phyloP scores from a whole-genome alignment of 202 grass and related monocot species.

The Eragrostis tef region DNA sequence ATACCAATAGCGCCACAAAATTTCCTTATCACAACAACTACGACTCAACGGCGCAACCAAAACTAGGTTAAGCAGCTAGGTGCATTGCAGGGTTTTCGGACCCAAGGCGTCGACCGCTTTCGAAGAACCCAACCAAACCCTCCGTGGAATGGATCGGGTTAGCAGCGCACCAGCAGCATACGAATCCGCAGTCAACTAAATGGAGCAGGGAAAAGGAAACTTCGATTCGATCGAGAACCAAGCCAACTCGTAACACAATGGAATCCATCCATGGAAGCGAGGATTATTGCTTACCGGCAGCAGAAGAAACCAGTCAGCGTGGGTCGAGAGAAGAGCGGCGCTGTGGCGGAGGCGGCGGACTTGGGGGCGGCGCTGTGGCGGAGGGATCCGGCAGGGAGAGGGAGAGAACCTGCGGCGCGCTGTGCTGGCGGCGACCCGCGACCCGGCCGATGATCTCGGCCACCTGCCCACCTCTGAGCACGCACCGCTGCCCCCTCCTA shows the following conservation, averaged over 20 bases:
- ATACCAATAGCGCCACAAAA: background rate
- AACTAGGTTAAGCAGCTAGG: conserved; percentile 9
- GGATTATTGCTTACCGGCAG: conserved; percentile 20
- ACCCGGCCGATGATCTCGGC: background rate
- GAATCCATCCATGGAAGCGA: conserved; percentile 1
- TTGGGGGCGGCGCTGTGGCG: background rate
- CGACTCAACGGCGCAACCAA: background rate
- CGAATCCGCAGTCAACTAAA: background rate
- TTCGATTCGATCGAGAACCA: background rate
- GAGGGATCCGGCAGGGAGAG: conserved; percentile 9
- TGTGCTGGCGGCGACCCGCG: background rate
- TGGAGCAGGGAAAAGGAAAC: background rate
- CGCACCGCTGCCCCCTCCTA: conserved; percentile 17
- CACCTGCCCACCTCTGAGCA: background rate
- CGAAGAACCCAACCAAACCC: background rate
- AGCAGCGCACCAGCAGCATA: background rate
- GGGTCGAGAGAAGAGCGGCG: background rate
- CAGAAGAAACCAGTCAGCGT: background rate
- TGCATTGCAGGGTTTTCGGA: background rate
- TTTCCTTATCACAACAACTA: background rate
- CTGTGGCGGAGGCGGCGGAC: background rate
- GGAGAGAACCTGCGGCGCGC: background rate
- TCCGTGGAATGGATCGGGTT: background rate
- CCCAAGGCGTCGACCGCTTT: background rate
- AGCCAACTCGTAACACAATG: background rate